Evolutionary conservation across 83 land plant species (phyloP).

Genomic region (Picea engelmannii): DNA sequence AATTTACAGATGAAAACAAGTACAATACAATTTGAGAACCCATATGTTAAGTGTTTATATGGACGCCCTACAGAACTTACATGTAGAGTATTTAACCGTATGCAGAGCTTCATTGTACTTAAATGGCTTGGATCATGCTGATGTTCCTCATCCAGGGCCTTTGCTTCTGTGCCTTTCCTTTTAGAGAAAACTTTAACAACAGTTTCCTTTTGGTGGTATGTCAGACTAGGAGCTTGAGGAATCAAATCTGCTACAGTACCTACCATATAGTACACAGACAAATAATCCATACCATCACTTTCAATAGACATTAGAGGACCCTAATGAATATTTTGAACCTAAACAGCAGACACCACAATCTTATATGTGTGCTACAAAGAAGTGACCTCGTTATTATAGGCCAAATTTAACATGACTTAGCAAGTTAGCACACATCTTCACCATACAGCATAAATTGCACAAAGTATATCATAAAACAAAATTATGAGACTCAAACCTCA

Average conservation of each 20-base stretch:
- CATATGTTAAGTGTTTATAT: background rate
- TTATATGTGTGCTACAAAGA: no score
- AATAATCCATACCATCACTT: no score
- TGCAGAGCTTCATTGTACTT: background rate
- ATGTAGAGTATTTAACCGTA: background rate
- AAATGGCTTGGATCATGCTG: background rate
- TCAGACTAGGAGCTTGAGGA: background rate
- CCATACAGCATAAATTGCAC: no score
- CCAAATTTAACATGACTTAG: no score
- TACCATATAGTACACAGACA: background rate
- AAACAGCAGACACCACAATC: no score
- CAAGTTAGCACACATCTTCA: no score
- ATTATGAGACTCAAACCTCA: background rate
- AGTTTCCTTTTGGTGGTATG: background rate
- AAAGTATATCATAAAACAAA: background rate
- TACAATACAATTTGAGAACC: no score
- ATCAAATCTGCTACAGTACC: conserved; percentile 3
- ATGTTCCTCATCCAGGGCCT: background rate
- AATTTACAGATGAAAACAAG: no score
- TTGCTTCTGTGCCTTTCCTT: background rate
- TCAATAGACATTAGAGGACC: no score
- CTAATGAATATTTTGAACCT: no score
- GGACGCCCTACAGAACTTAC: background rate
- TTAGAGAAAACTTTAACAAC: background rate
- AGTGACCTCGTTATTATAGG: no score